Percentiles rank a stretch among this genome's conserved stretches.
These are phyloP conservation scores for Aspergillus glaucus DNA, from an alignment of 2,329 filamentous ascomycete genomes.

Conservation along the genomic window DNA sequence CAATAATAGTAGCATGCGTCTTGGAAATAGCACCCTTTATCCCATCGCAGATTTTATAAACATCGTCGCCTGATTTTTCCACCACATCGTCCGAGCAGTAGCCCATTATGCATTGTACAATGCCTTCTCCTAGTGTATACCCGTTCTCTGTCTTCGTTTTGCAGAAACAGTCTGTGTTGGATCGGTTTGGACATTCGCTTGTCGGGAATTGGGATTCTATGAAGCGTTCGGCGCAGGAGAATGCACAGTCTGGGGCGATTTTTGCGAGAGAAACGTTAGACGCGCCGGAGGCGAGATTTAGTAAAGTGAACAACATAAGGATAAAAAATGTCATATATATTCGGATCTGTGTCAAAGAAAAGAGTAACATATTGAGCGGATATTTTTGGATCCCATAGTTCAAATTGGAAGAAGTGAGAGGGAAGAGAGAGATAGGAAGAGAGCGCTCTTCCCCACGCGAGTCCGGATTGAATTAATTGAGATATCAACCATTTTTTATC, in stretches of 20 bases:
- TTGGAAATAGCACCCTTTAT: conserved; percentile 28
- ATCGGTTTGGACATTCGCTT: conserved; percentile 43
- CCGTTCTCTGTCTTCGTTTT: conserved; percentile 52
- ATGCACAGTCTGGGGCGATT: conserved; percentile 43
- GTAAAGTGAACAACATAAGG: neutral
- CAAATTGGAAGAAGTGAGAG: no score
- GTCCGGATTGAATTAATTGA: no score
- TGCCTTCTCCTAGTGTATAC: conserved; percentile 66
- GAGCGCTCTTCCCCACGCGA: no score
- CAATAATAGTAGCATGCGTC: conserved; percentile 33
- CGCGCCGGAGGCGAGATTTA: neutral
- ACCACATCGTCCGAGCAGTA: conserved; percentile 47
- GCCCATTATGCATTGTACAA: conserved; percentile 59
- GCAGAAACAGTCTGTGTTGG: conserved; percentile 60
- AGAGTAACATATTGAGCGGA: no score
- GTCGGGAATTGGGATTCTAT: conserved; percentile 53
- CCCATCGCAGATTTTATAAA: conserved; percentile 52
- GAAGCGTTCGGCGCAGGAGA: conserved; percentile 57
- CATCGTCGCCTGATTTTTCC: conserved; percentile 32
- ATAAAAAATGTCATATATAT: no score
- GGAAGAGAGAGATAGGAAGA: no score
- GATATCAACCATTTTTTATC: neutral
- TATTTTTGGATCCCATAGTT: no score
- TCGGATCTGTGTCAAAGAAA: no score
- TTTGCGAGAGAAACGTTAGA: neutral